Evolutionary conservation across 805 yeast genomes (phyloP), one percentile per base, ranked within the genome.

Genomic region (Wickerhamiella alocasiicola): DNA sequence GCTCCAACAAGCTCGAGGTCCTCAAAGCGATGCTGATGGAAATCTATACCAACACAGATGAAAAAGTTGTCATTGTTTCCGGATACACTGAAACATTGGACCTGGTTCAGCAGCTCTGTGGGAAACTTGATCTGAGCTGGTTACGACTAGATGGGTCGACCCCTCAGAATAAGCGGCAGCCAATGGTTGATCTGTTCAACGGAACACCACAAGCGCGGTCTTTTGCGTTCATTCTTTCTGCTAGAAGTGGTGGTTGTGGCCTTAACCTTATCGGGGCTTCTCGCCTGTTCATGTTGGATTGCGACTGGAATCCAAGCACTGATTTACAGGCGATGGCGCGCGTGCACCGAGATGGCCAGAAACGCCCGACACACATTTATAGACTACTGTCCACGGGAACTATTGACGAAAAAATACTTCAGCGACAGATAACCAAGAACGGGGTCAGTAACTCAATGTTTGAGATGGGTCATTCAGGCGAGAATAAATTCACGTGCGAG

Each of bases 321-420:
- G 98, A 91, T 54, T 57, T 81, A 25, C 98, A 91, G 57, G 94
- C 96, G 0, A 82, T 88, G 93, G 94, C 96, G 1, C 64, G 98
- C 47, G 77, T 91, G 5, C 95, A 88, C 55, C 67, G 98, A 51
- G 96, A 88, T 57, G 98, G 98, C 0, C 98, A 91, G 56, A 71
- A 61, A 36, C 70, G 62, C 35, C 83, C 83, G 0, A 91, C 85
- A 9, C 78, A 64, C 54, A 76, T 88, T 23, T 91, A 91, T 55
- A 67, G 98, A 49, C 59, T 91, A 15, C 61, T 91, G 31, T 80
- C 94, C 3, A 76, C 93, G 0, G 98, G 97, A 0, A 76, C 87
- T 42, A 52, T 53, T 16, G 98, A 91, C 56, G 98, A 91, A 56
- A 88, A 87, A 61, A 87, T 91, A 3, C 77, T 81, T 45, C 97